These are phyloP conservation scores for Jimgerdemannia lactiflua DNA, from an alignment of 192 early-diverging fungal species.

Conservation along the genomic window DNA sequence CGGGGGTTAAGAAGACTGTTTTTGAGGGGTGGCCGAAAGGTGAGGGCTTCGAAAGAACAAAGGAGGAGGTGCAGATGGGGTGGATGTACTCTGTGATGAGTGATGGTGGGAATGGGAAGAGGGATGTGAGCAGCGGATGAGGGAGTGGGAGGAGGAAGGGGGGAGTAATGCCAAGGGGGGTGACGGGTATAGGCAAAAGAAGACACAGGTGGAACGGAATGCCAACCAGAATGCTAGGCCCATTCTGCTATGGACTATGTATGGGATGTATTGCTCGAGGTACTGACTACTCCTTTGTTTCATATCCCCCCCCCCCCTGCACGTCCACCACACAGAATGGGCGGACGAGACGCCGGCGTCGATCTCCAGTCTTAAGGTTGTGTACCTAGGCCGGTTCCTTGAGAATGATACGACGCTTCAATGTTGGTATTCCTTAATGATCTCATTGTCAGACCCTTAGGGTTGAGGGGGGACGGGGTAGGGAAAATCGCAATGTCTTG, in stretches of 20 bases:
- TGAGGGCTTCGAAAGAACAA: slow-evolving; percentile 6
- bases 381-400: slow-evolving; percentile 43
- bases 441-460: neutral
- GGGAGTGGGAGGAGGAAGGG: too few species aligned
- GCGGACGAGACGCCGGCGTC: slow-evolving; percentile 38
- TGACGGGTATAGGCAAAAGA: too few species aligned
- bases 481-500: neutral
- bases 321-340: slow-evolving; percentile 27
- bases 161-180: too few species aligned
- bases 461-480: too few species aligned
- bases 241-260: neutral
- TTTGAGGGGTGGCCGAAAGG: slow-evolving; percentile 42
- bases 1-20: slow-evolving; percentile 32
- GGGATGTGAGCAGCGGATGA: neutral
- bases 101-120: neutral
- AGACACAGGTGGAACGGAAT: too few species aligned
- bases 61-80: neutral
- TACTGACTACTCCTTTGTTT: too few species aligned
- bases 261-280: neutral
- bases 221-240: too few species aligned
- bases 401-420: slow-evolving; percentile 39
- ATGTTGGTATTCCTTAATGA: slow-evolving; percentile 12
- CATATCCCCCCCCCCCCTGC: neutral
- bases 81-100: too few species aligned
- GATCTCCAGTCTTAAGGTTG: slow-evolving; percentile 37